Evolutionary conservation across 441 rosid genomes (phyloP).

Genomic region (Pelargonium cotyledonis): DNA sequence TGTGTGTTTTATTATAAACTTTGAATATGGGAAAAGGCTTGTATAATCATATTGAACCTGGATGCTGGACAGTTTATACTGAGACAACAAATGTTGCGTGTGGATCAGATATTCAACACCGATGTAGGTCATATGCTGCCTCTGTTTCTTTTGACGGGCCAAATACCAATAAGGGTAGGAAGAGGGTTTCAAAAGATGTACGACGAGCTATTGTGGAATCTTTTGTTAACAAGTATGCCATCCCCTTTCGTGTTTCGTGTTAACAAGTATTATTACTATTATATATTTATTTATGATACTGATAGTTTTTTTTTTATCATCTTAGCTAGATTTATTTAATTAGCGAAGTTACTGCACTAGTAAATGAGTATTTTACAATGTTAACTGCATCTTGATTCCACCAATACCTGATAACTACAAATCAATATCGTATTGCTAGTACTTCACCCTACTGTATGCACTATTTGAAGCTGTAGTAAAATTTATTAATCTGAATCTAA

Average conservation of each 20-base stretch:
- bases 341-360: neutral
- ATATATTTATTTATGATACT: neutral
- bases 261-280: no score
- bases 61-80: slow-evolving; percentile 21
- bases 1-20: no score
- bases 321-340: neutral
- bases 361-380: neutral
- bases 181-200: slow-evolving; percentile 38
- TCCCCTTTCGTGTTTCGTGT: neutral
- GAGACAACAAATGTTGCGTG: slow-evolving; percentile 17
- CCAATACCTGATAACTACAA: neutral
- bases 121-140: slow-evolving; percentile 37
- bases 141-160: slow-evolving; percentile 36
- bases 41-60: neutral
- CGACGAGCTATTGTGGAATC: slow-evolving; percentile 41
- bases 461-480: no score
- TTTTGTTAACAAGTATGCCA: slow-evolving; percentile 39
- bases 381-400: neutral
- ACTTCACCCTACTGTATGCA: no score
- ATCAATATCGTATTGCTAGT: no score
- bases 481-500: no score
- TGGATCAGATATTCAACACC: slow-evolving; percentile 22
- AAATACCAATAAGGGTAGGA: slow-evolving; percentile 22
- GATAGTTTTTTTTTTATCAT: neutral
- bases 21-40: no score